These are phyloP conservation scores for Calcarisporium arbuscula DNA, from an alignment of 2,329 filamentous ascomycete species.

Conservation along the genomic window DNA sequence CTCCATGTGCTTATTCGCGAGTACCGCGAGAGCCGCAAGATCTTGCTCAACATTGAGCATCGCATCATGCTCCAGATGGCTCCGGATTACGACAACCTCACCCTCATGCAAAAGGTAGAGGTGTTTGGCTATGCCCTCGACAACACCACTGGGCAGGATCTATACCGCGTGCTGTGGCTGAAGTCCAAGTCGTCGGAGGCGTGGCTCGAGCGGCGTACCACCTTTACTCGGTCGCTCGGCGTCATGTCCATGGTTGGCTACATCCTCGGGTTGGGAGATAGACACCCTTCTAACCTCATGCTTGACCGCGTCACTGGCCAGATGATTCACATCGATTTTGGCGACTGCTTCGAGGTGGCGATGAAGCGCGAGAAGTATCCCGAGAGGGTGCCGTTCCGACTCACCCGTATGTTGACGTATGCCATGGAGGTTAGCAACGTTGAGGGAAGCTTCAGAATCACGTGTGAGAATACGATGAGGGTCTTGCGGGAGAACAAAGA, in stretches of 20 bases:
- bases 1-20: constrained; percentile 94
- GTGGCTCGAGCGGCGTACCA: constrained; percentile 96
- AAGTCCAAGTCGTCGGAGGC: constrained; percentile 98
- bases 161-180: constrained; percentile 96
- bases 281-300: constrained; percentile 97
- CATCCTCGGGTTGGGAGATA: constrained; percentile 91
- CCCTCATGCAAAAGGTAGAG: constrained; percentile 99
- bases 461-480: constrained; percentile 97
- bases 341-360: constrained; percentile 97
- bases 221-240: constrained; percentile 92
- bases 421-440: constrained; percentile 99
- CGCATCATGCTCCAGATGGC: constrained; percentile 99
- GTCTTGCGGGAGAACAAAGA: constrained; percentile 96
- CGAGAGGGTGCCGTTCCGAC: constrained; percentile 91
- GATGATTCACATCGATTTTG: constrained; percentile 98
- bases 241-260: constrained; percentile 99
- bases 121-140: constrained; percentile 98
- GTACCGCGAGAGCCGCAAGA: constrained; percentile 95
- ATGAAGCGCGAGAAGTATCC: constrained; percentile 99
- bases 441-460: constrained; percentile 95
- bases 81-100: constrained; percentile 96
- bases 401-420: constrained; percentile 98
- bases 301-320: constrained; percentile 93
- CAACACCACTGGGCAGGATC: constrained; percentile 96
- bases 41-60: constrained; percentile 97